Conservation (phyloP, 495 filamentous ascomycete genomes). For the Penicillium angulare region DNA sequence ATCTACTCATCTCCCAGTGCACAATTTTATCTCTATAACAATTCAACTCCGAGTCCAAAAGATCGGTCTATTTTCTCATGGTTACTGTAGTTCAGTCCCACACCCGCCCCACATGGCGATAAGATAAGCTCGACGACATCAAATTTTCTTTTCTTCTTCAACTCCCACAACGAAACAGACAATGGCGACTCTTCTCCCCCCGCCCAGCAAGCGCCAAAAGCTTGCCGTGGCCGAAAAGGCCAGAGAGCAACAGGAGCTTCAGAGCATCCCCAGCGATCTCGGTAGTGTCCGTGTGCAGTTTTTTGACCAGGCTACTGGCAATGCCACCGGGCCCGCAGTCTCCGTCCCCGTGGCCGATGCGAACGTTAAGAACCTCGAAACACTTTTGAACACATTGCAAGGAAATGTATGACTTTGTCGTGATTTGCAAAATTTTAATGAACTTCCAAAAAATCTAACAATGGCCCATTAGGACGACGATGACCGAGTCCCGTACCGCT, state of each 20-base stretch:
- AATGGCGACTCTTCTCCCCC: constrained; percentile 89
- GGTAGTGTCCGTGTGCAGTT: constrained; percentile 86
- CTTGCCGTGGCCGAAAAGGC: constrained; percentile 71
- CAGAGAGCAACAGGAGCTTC: constrained; percentile 71
- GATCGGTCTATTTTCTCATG: too few species aligned
- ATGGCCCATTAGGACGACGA: constrained; percentile 55
- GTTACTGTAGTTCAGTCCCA: too few species aligned
- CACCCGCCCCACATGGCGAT: constrained; percentile 1
- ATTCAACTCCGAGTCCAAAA: too few species aligned
- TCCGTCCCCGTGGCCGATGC: constrained; percentile 84
- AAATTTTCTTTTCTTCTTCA: constrained; percentile 7
- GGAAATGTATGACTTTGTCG: constrained; percentile 77
- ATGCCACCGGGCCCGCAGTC: constrained; percentile 64
- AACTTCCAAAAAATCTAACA: background rate
- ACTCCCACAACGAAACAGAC: background rate
- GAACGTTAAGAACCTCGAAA: constrained; percentile 83
- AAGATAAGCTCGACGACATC: constrained; percentile 7
- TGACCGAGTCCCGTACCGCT: constrained; percentile 85
- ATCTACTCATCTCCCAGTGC: too few species aligned
- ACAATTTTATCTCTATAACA: background rate
- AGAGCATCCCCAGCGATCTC: constrained; percentile 65
- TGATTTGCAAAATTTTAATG: background rate
- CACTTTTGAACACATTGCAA: constrained; percentile 85
- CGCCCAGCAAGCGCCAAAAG: constrained; percentile 87
- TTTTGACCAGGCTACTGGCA: constrained; percentile 76